phyloP scores from a whole-genome alignment of 2,329 filamentous ascomycete species.

The Fusarium sp. region DNA sequence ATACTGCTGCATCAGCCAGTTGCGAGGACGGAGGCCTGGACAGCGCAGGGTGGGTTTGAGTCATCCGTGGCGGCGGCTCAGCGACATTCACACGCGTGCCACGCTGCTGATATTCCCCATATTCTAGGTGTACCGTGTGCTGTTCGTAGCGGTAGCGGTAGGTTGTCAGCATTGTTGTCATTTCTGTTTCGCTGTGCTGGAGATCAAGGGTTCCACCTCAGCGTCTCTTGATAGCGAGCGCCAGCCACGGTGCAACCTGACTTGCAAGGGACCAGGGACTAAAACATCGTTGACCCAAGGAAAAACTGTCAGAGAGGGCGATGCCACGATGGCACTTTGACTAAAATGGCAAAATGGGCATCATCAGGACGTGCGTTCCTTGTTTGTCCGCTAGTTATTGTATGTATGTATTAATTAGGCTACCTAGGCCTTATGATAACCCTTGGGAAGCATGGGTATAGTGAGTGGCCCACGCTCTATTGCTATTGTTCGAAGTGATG shows the following conservation, averaged over 20 bases:
- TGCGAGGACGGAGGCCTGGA: constrained; percentile 34
- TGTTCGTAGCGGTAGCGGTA: constrained; percentile 19
- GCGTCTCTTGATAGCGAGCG: constrained; percentile 18
- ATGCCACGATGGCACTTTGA: constrained; percentile 33
- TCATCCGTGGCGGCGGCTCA: constrained; percentile 43
- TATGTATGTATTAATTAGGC: background rate
- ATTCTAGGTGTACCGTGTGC: constrained; percentile 35
- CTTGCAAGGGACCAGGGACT: constrained; percentile 32
- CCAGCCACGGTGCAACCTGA: constrained; percentile 1
- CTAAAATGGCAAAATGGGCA: constrained; percentile 28
- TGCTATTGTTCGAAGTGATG: background rate
- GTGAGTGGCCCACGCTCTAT: constrained; percentile 1
- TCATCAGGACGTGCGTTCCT: constrained; percentile 21
- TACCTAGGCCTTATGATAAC: background rate
- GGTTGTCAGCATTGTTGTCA: constrained; percentile 31
- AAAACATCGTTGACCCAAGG: constrained; percentile 38
- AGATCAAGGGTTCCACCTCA: constrained; percentile 21
- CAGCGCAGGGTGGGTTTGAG: constrained; percentile 16
- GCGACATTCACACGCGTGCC: constrained; percentile 27
- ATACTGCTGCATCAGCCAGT: constrained; percentile 21
- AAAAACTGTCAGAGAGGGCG: constrained; percentile 23
- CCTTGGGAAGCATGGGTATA: constrained; percentile 1
- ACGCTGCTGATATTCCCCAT: constrained; percentile 35
- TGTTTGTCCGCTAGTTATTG: constrained; percentile 20
- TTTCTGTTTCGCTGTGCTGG: constrained; percentile 19